These are phyloP conservation scores for Cercophora scortea DNA, from an alignment of 495 filamentous ascomycete species.

Conservation along the genomic window DNA sequence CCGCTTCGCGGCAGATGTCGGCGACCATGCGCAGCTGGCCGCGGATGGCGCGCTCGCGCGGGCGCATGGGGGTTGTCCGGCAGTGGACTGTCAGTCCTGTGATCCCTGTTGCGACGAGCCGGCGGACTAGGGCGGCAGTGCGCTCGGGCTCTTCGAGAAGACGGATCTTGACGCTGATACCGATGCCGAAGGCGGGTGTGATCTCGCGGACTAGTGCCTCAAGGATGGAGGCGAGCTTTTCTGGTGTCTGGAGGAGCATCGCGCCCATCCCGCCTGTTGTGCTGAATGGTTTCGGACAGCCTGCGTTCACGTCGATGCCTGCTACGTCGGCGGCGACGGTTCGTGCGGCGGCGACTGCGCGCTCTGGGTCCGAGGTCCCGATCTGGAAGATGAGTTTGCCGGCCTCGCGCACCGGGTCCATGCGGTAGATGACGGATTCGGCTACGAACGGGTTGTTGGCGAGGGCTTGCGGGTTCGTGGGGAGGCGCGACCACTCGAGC, in stretches of 20 bases:
- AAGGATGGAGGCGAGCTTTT: conserved; percentile 73
- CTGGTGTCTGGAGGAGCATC: conserved; percentile 74
- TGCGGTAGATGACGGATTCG: conserved; percentile 73
- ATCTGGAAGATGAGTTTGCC: conserved; percentile 79
- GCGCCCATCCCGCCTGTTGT: conserved; percentile 92
- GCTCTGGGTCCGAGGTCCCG: conserved; percentile 71
- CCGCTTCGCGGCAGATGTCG: conserved; percentile 65
- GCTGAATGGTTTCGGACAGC: conserved; percentile 94
- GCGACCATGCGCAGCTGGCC: conserved; percentile 77
- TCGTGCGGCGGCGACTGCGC: conserved; percentile 74
- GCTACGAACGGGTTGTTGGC: conserved; percentile 36
- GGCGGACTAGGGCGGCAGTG: conserved; percentile 66
- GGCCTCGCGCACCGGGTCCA: conserved; percentile 68
- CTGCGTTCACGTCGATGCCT: conserved; percentile 94
- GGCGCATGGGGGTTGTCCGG: conserved; percentile 91
- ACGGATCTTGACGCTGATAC: conserved; percentile 92
- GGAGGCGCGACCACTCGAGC: conserved; percentile 73
- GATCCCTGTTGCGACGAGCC: conserved; percentile 76
- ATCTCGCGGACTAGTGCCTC: conserved; percentile 73
- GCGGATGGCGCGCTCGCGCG: conserved; percentile 76
- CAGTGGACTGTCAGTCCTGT: conserved; percentile 90
- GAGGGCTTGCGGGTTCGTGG: conserved; percentile 53
- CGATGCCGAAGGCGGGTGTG: conserved; percentile 65
- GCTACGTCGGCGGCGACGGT: conserved; percentile 79
- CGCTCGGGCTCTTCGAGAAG: conserved; percentile 66